These are phyloP conservation scores for Colletotrichum simmondsii DNA, from an alignment of 2,329 filamentous ascomycete genomes.

Conservation along the genomic window DNA sequence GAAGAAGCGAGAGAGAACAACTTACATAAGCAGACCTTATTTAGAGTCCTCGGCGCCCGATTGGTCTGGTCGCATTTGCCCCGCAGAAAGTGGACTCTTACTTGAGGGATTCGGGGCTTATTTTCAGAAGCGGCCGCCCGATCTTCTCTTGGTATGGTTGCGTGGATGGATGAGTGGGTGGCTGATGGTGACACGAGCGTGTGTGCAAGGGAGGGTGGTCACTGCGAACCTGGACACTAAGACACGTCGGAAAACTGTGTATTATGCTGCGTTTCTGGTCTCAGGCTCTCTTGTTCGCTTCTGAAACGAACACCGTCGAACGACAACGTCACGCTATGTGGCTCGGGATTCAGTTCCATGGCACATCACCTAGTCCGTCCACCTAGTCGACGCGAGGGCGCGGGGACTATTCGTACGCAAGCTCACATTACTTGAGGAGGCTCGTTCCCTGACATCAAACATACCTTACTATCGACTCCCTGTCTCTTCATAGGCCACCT, in stretches of 20 bases:
- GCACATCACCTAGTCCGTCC: neutral
- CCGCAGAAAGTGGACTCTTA: neutral
- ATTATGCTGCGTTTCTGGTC: neutral
- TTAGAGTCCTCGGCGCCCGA: neutral
- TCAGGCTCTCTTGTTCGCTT: neutral
- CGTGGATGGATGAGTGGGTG: neutral
- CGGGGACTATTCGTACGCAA: neutral
- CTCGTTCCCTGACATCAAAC: neutral
- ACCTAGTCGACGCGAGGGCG: neutral
- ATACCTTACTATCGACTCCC: neutral
- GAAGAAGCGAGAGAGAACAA: neutral
- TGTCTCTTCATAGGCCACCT: conserved; percentile 14
- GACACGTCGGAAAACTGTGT: neutral
- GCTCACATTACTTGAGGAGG: conserved; percentile 6
- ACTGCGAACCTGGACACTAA: neutral
- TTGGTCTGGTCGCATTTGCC: conserved; percentile 4
- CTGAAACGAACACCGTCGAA: neutral
- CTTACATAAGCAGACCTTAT: neutral
- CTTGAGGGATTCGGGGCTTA: neutral
- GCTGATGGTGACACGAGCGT: neutral
- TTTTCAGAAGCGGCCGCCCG: neutral
- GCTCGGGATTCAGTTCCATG: neutral
- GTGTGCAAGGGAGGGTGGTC: too few species aligned
- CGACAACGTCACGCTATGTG: neutral
- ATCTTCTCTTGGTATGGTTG: neutral